These are phyloP conservation scores for Eutypa lata DNA, from an alignment of 2,329 filamentous ascomycete genomes.

Conservation along the genomic window DNA sequence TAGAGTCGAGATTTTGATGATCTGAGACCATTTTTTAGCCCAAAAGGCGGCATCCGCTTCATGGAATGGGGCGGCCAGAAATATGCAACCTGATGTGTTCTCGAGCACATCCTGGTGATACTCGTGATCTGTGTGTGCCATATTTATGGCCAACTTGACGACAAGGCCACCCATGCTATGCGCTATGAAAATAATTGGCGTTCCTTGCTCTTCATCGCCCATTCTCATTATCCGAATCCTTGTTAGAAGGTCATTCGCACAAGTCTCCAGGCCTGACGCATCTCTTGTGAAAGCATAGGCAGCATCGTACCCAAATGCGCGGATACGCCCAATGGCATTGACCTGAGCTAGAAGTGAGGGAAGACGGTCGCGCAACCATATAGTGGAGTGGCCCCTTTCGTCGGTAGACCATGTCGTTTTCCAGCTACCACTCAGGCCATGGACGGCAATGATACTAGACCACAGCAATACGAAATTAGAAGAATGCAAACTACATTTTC, in stretches of 20 bases:
- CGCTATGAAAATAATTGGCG: slow-evolving; percentile 3
- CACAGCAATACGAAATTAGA: background rate
- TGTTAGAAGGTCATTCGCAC: slow-evolving; percentile 2
- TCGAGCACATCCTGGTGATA: slow-evolving; percentile 4
- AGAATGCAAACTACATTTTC: background rate
- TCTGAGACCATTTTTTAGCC: slow-evolving; percentile 2
- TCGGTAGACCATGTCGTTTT: slow-evolving; percentile 1
- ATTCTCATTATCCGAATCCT: slow-evolving; percentile 3
- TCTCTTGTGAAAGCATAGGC: slow-evolving; percentile 3
- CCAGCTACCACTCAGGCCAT: slow-evolving; percentile 7
- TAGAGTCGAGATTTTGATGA: background rate
- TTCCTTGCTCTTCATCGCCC: slow-evolving; percentile 1
- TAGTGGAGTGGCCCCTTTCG: background rate
- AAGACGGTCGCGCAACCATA: slow-evolving; percentile 5
- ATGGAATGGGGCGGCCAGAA: slow-evolving; percentile 4
- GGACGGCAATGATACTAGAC: slow-evolving; percentile 4
- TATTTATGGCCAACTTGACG: slow-evolving; percentile 4
- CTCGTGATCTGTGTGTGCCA: slow-evolving; percentile 3
- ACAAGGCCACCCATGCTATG: slow-evolving; percentile 6
- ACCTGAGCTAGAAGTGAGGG: background rate
- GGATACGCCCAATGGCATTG: slow-evolving; percentile 3
- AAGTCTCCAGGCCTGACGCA: background rate
- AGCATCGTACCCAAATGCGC: slow-evolving; percentile 4
- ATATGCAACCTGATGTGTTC: slow-evolving; percentile 2
- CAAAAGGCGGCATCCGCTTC: slow-evolving; percentile 4